Percentiles rank a stretch among this genome's conserved stretches.
Evolutionary conservation across 257 asterid species (phyloP).

Genomic region (Gardenia jasminoides): DNA sequence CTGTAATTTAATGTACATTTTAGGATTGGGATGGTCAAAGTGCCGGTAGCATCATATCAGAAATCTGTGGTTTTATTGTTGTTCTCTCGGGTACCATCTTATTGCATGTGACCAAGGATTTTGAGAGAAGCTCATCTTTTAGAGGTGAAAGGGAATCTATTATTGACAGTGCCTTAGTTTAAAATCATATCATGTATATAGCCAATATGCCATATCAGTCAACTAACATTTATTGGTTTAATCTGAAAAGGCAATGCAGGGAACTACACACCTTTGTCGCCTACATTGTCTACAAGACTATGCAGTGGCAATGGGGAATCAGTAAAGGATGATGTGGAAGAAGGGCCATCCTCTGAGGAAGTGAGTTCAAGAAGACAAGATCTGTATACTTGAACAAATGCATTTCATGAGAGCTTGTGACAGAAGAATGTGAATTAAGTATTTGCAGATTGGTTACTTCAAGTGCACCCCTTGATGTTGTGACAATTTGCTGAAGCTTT

Average conservation of each 20-base stretch:
- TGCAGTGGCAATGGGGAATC: slow-evolving; percentile 53
- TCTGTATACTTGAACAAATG: slow-evolving; percentile 19
- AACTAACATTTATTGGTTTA: slow-evolving; percentile 6
- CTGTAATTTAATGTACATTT: not conserved
- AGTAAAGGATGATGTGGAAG: slow-evolving; percentile 38
- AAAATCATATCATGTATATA: not conserved
- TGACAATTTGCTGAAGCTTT: not conserved
- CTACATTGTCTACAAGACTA: slow-evolving; percentile 55
- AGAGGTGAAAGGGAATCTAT: slow-evolving; percentile 44
- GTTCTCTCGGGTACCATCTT: slow-evolving; percentile 80
- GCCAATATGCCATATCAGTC: not conserved
- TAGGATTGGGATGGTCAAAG: slow-evolving; percentile 90
- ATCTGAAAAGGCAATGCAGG: slow-evolving; percentile 31
- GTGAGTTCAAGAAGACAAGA: slow-evolving; percentile 38
- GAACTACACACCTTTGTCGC: slow-evolving; percentile 61
- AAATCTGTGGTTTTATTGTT: slow-evolving; percentile 67
- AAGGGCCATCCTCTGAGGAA: slow-evolving; percentile 37
- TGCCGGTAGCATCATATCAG: slow-evolving; percentile 63
- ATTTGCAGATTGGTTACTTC: not conserved
- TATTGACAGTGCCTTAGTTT: not conserved
- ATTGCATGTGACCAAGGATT: slow-evolving; percentile 67
- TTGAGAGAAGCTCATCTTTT: slow-evolving; percentile 59
- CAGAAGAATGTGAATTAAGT: not conserved
- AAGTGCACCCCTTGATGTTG: not conserved
- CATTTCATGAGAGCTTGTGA: not conserved